Evolutionary conservation across 148 eudicot species (phyloP), one percentile per base, ranked within the genome.

Genomic region (Amaranthus palmeri): DNA sequence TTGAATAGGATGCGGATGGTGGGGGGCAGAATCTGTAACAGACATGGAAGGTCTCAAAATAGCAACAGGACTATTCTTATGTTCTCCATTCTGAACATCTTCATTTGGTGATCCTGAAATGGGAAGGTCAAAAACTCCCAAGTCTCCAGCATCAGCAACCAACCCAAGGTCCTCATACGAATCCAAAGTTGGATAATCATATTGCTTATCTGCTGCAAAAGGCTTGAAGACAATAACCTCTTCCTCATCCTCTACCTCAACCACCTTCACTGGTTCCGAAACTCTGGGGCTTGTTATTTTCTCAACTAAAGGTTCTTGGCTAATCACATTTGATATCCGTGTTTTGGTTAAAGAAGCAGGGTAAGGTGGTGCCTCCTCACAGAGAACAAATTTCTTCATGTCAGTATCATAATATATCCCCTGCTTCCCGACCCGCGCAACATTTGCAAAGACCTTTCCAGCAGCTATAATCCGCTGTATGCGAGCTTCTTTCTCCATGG

Each of bases 171-270:
- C 70, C 74, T 72, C 81, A 51, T 66, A 71, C 71, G 87, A 74
- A 60, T 78, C 73, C 68, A 80, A 53, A 46, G 78, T 67, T 61
- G 83, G 74, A 83, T 62, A 61, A 78, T 83, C 83, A 10, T 65
- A 54, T 46, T 76, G 85, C 68, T 88, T 90, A 75, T 96, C 93
- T 72, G 73, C 71, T 13, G 67, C 72, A 55, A 87, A 69, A 60
- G 99, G 99, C 86, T 85, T 92, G 79, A 96, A 95, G 61, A 96
- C 87, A 85, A 96, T 96, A 70, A 83, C 97, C 81, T 96, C 99
- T 60, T 89, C 98, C 72, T 92, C 99, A 67, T 96, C 99, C 67
- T 92, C 99, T 11, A 73, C 86, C 59, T 92, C 96, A 42, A 77
- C 69, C 57, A 80, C 41, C 67, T 73, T 83, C 17, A 62, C 75